Conservation (phyloP, 2,329 filamentous ascomycete species). For the Penicillium olsonii region DNA sequence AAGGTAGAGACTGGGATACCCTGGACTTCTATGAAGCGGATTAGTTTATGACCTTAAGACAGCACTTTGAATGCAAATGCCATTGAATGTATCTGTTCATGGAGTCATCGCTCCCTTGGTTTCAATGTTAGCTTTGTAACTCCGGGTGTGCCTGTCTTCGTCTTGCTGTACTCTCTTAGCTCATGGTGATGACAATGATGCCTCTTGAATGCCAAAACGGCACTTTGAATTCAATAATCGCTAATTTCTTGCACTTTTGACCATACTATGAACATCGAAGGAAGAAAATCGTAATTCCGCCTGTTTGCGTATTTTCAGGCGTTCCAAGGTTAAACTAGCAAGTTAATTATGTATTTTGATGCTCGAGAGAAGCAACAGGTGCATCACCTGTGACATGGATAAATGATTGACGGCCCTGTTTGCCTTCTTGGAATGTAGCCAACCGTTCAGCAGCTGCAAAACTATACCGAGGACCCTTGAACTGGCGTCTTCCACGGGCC, state of each 20-base stretch:
- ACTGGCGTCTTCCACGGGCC: constrained; percentile 30
- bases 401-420: constrained; percentile 17
- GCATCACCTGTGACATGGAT: constrained; percentile 12
- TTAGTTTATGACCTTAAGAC: constrained; percentile 17
- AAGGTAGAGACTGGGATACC: background rate
- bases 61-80: background rate
- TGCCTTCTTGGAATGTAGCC: constrained; percentile 39
- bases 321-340: background rate
- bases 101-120: too few species aligned
- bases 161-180: too few species aligned
- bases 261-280: background rate
- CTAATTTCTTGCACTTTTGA: too few species aligned
- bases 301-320: background rate
- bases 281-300: background rate
- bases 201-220: too few species aligned
- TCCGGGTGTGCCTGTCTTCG: too few species aligned
- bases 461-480: constrained; percentile 44
- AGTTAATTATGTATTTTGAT: constrained; percentile 3
- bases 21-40: constrained; percentile 1
- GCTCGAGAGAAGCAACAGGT: background rate
- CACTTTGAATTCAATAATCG: too few species aligned
- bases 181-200: too few species aligned
- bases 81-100: background rate
- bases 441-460: constrained; percentile 57
- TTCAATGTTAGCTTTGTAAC: too few species aligned